phyloP scores from a whole-genome alignment of 352 stramenopile genomes.

The Globisporangium acanthophoron region DNA sequence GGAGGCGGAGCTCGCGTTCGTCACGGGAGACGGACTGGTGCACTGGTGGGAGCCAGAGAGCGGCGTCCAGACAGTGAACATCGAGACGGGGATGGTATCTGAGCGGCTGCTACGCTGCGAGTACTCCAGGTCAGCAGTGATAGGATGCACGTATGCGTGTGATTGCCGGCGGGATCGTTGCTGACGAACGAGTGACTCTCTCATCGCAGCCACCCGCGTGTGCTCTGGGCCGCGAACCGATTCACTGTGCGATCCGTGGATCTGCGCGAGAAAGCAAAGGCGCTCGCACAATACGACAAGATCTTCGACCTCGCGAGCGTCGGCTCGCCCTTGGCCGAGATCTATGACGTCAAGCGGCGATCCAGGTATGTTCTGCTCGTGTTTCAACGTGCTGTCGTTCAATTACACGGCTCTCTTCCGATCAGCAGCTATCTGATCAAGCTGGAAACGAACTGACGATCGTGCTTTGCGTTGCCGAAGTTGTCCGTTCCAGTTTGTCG shows the following conservation, averaged over 20 bases:
- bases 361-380: constrained; percentile 24
- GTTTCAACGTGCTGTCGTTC: neutral
- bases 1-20: constrained; percentile 48
- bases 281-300: constrained; percentile 15
- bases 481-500: constrained; percentile 63
- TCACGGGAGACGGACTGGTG: constrained; percentile 40
- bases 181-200: neutral
- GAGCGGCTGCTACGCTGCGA: constrained; percentile 57
- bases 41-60: constrained; percentile 45
- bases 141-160: neutral
- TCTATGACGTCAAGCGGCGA: constrained; percentile 63
- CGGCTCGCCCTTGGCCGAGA: constrained; percentile 30
- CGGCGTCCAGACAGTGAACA: constrained; percentile 29
- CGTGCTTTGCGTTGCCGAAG: constrained; percentile 11
- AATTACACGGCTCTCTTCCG: neutral
- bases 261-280: constrained; percentile 28
- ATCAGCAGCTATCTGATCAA: neutral
- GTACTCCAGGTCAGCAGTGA: constrained; percentile 51
- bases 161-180: neutral
- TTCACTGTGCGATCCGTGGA: constrained; percentile 40
- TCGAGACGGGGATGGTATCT: constrained; percentile 13
- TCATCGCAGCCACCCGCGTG: constrained; percentile 49
- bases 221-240: constrained; percentile 57
- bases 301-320: constrained; percentile 49
- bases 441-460: neutral